Evolutionary conservation across 192 early-diverging fungal species (phyloP), one percentile per base, ranked within the genome.

Genomic region (Obelidium mucronatum): DNA sequence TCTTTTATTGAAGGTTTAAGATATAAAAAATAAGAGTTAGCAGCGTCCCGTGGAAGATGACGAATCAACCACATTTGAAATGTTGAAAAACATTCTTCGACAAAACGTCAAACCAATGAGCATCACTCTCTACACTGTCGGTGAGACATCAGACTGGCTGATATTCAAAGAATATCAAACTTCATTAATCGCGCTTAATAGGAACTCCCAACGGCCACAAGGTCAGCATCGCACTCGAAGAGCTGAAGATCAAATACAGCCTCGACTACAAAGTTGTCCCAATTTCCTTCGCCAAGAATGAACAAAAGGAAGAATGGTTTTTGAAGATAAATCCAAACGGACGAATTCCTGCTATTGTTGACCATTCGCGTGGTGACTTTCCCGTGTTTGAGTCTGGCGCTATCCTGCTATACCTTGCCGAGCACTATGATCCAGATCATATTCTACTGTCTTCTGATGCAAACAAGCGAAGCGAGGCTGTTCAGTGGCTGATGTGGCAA

Each of bases 401-500:
- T 19, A 90, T 90, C 40, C 76, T 90, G 74, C 59, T 81, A 17
- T 90, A 89, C 77, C 76, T 90, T 17, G 85, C 82, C 30, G 85
- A 87, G 24, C 63, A 80, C 71, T 83, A 88, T 51, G 89, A 86
- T 74, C 80, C 77, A 8, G 60, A 86, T 39, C 77, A 83, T 74
- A 72, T 73, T 35, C 61, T 88, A 31, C 60, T 82, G 22, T 80
- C 87, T 28, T 59, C 48, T 13, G 87, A 87, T 66, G 77, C 85
- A 24, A 76, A 84, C 34, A 35, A 52, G 40, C 78, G 81, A 34
- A 73, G 66, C 44, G 77, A 69, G 77, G 83, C 78, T 26, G 82
- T 81, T n/a, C 83, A 87, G 71, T 89, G 86, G 85, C 54, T 88
- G 24, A 84, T 85, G 80, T 88, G 82, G 71, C 87, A 89, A 71